Evolutionary conservation across 306 rosid genomes (phyloP).

Genomic region (Cicer yamashitae): DNA sequence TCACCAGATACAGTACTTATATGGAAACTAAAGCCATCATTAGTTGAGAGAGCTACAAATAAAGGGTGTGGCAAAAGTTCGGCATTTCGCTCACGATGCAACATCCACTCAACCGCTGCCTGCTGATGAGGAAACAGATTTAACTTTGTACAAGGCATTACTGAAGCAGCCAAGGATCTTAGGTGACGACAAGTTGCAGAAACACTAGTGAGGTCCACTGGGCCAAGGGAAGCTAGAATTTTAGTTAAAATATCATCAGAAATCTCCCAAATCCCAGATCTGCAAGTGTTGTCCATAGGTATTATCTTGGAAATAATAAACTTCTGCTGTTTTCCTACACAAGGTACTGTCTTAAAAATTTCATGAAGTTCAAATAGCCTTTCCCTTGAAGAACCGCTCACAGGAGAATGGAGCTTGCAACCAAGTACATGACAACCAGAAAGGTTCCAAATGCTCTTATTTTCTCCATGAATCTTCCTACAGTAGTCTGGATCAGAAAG

Average conservation of each 20-base stretch:
- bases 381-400: slow-evolving; percentile 59
- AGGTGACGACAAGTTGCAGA: slow-evolving; percentile 82
- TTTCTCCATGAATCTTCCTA: slow-evolving; percentile 44
- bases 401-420: slow-evolving; percentile 71
- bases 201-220: slow-evolving; percentile 71
- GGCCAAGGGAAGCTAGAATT: slow-evolving; percentile 64
- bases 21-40: slow-evolving; percentile 73
- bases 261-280: slow-evolving; percentile 77
- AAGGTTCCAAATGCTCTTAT: slow-evolving; percentile 68
- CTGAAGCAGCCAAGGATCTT: slow-evolving; percentile 68
- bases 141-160: slow-evolving; percentile 90
- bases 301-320: slow-evolving; percentile 56
- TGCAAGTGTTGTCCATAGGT: slow-evolving; percentile 50
- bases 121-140: slow-evolving; percentile 92
- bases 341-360: slow-evolving; percentile 77
- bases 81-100: slow-evolving; percentile 83
- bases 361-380: slow-evolving; percentile 87
- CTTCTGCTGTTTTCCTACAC: slow-evolving; percentile 54
- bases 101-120: slow-evolving; percentile 95
- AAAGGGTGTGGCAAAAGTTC: slow-evolving; percentile 76
- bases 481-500: slow-evolving; percentile 55
- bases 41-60: slow-evolving; percentile 66
- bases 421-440: slow-evolving; percentile 90
- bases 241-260: slow-evolving; percentile 75
- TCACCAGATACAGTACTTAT: slow-evolving; percentile 81